Evolutionary conservation across 2,329 filamentous ascomycete species (phyloP).

Genomic region (Fusarium coffeatum): DNA sequence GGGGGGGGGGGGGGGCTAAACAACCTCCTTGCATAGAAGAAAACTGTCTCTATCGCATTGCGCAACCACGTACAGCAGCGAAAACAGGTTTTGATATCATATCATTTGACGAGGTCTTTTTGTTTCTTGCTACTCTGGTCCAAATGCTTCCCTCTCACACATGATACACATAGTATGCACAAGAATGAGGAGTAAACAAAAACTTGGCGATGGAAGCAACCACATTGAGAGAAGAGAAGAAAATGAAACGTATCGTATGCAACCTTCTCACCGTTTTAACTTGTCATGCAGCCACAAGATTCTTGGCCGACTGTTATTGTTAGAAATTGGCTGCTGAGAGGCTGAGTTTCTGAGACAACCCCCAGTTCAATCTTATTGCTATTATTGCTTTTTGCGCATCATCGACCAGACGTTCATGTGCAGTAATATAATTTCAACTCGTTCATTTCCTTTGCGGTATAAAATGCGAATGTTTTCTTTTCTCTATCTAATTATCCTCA

Average conservation of each 20-base stretch:
- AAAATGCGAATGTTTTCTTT: conserved; percentile 1
- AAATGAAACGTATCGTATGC: conserved; percentile 27
- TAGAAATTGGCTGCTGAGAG: conserved; percentile 21
- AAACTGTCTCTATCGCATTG: conserved; percentile 13
- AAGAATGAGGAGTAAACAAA: background rate
- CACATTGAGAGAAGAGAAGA: conserved; percentile 15
- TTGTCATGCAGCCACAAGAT: conserved; percentile 24
- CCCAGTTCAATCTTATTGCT: conserved; percentile 11
- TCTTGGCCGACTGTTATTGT: conserved; percentile 15
- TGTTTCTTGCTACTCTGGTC: conserved; percentile 9
- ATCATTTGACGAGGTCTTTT: background rate
- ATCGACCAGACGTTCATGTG: background rate
- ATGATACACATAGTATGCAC: conserved; percentile 13
- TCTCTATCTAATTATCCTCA: background rate
- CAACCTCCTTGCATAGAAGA: conserved; percentile 27
- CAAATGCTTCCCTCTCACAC: conserved; percentile 8
- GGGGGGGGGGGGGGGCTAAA: too few relatives aligned
- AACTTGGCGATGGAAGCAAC: conserved; percentile 15
- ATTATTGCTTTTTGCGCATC: conserved; percentile 5
- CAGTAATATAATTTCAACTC: background rate
- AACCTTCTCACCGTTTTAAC: conserved; percentile 30
- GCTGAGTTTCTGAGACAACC: conserved; percentile 27
- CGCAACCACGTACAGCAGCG: conserved; percentile 18
- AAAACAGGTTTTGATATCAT: conserved; percentile 17
- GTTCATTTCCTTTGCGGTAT: background rate